Conservation (phyloP, 2,329 filamentous ascomycete genomes). For the Monosporascus sp. region DNA sequence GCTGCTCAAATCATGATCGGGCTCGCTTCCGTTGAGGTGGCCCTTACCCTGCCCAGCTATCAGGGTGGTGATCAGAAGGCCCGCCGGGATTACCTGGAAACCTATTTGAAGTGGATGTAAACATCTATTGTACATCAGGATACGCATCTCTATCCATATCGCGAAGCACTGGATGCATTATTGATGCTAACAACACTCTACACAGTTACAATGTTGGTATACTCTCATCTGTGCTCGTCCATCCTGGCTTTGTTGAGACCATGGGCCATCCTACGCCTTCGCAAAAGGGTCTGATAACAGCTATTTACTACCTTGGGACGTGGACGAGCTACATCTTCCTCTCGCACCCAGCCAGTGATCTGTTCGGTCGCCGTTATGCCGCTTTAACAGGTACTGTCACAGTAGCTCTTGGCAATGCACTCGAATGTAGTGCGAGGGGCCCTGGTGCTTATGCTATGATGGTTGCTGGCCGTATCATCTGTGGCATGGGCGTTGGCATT, state of each 20-base stretch:
- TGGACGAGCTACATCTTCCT: conserved; percentile 50
- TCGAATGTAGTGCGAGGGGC: conserved; percentile 40
- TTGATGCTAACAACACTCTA: conserved; percentile 1
- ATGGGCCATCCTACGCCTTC: conserved; percentile 39
- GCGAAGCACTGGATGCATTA: background rate
- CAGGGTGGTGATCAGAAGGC: no score
- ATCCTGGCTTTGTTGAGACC: conserved; percentile 46
- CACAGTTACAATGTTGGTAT: conserved; percentile 53
- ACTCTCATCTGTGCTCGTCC: conserved; percentile 49
- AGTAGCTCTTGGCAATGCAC: conserved; percentile 41
- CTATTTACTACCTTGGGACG: conserved; percentile 53
- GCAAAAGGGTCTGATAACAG: conserved; percentile 47
- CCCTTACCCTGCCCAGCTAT: no score
- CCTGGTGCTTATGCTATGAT: conserved; percentile 39
- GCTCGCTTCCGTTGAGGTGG: no score
- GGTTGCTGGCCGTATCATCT: conserved; percentile 44
- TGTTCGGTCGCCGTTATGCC: conserved; percentile 45
- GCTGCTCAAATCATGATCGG: no score
- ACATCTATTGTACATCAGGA: no score
- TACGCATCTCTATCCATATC: no score
- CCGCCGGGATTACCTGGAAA: no score
- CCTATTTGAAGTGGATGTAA: no score
- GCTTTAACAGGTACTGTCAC: conserved; percentile 41
- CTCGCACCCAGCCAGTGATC: conserved; percentile 45
- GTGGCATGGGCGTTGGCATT: conserved; percentile 47